These are phyloP conservation scores for Saturnispora quitensis DNA, from an alignment of 805 yeast genomes.

Conservation along the genomic window DNA sequence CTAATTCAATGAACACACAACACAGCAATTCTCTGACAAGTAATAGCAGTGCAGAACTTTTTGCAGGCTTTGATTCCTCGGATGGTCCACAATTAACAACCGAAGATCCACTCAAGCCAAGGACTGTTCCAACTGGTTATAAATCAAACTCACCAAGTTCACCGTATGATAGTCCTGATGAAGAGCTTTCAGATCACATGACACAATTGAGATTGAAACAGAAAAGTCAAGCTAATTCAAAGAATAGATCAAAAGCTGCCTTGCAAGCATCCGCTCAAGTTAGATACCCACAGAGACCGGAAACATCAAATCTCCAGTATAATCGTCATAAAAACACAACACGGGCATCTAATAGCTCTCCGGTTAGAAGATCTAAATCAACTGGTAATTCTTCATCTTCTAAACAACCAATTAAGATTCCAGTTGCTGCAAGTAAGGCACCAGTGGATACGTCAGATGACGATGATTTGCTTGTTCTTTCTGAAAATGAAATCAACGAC, in stretches of 20 bases:
- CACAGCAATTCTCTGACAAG: slow-evolving; percentile 18
- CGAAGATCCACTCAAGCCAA: neutral
- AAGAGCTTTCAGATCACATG: slow-evolving; percentile 7
- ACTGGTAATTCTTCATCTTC: neutral
- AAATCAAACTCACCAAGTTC: slow-evolving; percentile 4
- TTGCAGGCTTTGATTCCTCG: slow-evolving; percentile 22
- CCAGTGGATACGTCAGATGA: slow-evolving; percentile 7
- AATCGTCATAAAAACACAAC: neutral
- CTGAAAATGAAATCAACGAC: slow-evolving; percentile 19
- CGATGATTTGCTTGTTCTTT: slow-evolving; percentile 9
- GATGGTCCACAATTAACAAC: neutral
- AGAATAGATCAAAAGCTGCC: slow-evolving; percentile 27
- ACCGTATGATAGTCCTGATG: slow-evolving; percentile 12
- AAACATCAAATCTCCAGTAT: neutral
- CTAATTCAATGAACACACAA: slow-evolving; percentile 19
- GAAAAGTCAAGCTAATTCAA: slow-evolving; percentile 14
- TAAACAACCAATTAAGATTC: slow-evolving; percentile 1
- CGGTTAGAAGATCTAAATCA: neutral
- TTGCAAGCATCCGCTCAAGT: slow-evolving; percentile 27
- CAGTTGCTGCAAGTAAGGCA: slow-evolving; percentile 9
- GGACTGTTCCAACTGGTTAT: neutral
- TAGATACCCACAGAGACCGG: slow-evolving; percentile 17
- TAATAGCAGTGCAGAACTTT: slow-evolving; percentile 12
- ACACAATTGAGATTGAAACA: slow-evolving; percentile 9
- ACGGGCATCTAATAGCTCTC: neutral